Base-by-base conservation (phyloP, 1,284 basidiomycete genomes). In the Ganoderma sinense region DNA sequence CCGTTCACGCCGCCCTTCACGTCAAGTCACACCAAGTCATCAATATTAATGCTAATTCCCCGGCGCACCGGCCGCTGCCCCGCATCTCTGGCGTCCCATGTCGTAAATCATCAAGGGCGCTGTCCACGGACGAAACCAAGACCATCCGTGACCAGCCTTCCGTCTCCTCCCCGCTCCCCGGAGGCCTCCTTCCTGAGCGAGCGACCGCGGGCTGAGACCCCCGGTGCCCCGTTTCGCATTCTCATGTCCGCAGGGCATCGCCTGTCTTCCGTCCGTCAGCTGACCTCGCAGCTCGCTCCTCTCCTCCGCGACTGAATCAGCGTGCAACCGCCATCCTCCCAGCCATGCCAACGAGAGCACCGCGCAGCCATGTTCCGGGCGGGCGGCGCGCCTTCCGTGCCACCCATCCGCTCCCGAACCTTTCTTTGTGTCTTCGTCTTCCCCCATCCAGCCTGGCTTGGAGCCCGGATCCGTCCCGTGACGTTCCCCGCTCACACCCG, bases 151-250 rank as follows among this genome's bases (percentile, higher is more conserved):
- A 33, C 33, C 4, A 36, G 10, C 36, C 36, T 36, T 36, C 36
- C 36, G 36, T 36, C 36, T 36, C 62, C 5, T 53, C 36, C 65
- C 67, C 68, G 39, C 36, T 64, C 53, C 67, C 68, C 69, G 68
- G 65, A 51, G 53, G 53, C 62, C 48, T 60, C 69, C 58, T 65
- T 67, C 61, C 69, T 56, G 53, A 16, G 23, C 41, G 59, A 39
- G 65, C 65, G 56, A 56, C 29, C 43, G 31, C 53, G 45, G 23
- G 4, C 48, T 51, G 48, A 26, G 48, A 13, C 48, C 48, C 48
- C 48, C 48, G 48, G 48, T 51, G 11, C 69, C 63, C 63, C 72
- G 70, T 71, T 71, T 71, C 72, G 69, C 40, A 64, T 71, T 73
- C 70, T 69, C 72, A 73, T 73, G 70, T 51, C 60, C 62, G 64